A percentile compares a stretch with the other conserved stretches of the same genome.
Conservation (phyloP, 2,329 filamentous ascomycete species). For the Purpureocillium takamizusanense region DNA sequence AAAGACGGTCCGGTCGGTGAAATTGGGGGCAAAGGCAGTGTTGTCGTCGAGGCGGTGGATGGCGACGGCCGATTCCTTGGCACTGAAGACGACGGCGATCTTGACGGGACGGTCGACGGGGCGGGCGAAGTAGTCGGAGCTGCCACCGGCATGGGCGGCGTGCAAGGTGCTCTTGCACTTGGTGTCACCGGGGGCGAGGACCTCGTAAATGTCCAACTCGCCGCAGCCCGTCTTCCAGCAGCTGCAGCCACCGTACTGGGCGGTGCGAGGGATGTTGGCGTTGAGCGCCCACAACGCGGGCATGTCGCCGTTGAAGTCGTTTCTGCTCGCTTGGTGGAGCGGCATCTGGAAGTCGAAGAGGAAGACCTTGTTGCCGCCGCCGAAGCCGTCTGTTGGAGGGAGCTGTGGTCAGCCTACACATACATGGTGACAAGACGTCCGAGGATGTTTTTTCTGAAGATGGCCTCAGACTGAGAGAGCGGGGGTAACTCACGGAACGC, state of each 20-base stretch:
- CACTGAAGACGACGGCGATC: slow-evolving; percentile 53
- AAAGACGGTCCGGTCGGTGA: slow-evolving; percentile 28
- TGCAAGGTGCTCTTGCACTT: slow-evolving; percentile 66
- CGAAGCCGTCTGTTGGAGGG: slow-evolving; percentile 53
- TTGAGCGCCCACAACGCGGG: slow-evolving; percentile 72
- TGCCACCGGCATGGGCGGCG: slow-evolving; percentile 51
- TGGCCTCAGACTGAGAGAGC: not conserved
- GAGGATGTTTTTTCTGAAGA: not conserved
- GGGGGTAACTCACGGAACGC: slow-evolving; percentile 31
- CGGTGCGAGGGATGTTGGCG: slow-evolving; percentile 58
- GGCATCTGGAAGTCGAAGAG: slow-evolving; percentile 70
- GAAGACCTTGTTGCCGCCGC: slow-evolving; percentile 61
- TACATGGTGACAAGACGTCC: no score
- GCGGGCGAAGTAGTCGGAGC: slow-evolving; percentile 63
- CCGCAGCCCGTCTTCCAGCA: slow-evolving; percentile 64
- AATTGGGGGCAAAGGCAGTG: slow-evolving; percentile 28
- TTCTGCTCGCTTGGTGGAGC: slow-evolving; percentile 39
- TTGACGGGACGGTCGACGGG: slow-evolving; percentile 52
- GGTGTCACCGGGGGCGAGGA: slow-evolving; percentile 54
- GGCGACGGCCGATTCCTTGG: slow-evolving; percentile 38
- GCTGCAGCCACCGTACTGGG: slow-evolving; percentile 62
- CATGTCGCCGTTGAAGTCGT: slow-evolving; percentile 53
- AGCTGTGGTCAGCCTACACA: not conserved
- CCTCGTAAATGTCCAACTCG: slow-evolving; percentile 69
- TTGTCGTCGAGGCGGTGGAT: slow-evolving; percentile 42